Percentiles rank a stretch among this genome's conserved stretches.
These are phyloP conservation scores for Circinella minor DNA, from an alignment of 371 early-diverging fungal species.

Conservation along the genomic window DNA sequence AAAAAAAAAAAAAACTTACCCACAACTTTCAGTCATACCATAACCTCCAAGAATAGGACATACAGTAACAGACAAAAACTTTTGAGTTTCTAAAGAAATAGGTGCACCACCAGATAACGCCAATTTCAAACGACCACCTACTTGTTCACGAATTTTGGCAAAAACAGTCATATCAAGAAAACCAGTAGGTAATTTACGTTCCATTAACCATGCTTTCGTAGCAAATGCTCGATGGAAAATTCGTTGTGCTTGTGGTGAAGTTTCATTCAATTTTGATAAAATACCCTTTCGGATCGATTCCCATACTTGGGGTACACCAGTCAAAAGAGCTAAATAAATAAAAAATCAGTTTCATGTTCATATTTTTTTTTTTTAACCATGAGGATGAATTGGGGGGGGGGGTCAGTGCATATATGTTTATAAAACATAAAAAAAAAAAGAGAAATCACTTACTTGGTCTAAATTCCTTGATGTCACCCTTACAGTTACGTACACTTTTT, in stretches of 20 bases:
- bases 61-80: slow-evolving; percentile 83
- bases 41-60: slow-evolving; percentile 92
- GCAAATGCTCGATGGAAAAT: slow-evolving; percentile 79
- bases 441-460: slow-evolving; percentile 62
- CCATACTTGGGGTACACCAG: slow-evolving; percentile 94
- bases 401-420: too few species aligned
- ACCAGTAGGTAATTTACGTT: slow-evolving; percentile 68
- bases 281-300: slow-evolving; percentile 92
- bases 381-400: too few species aligned
- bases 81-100: slow-evolving; percentile 82
- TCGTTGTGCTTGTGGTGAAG: slow-evolving; percentile 67
- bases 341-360: too few species aligned
- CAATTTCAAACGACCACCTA: slow-evolving; percentile 91
- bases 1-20: slow-evolving; percentile 26
- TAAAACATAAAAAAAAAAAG: background rate
- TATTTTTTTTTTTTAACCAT: too few species aligned
- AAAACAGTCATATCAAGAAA: slow-evolving; percentile 88
- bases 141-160: slow-evolving; percentile 85
- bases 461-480: slow-evolving; percentile 93
- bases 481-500: slow-evolving; percentile 91
- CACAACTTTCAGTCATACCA: slow-evolving; percentile 74
- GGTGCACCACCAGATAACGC: slow-evolving; percentile 97
- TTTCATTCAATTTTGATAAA: slow-evolving; percentile 67
- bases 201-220: slow-evolving; percentile 77
- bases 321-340: slow-evolving; percentile 65